Conservation (phyloP, 257 asterid species). For the Orobanche coerulescens region DNA sequence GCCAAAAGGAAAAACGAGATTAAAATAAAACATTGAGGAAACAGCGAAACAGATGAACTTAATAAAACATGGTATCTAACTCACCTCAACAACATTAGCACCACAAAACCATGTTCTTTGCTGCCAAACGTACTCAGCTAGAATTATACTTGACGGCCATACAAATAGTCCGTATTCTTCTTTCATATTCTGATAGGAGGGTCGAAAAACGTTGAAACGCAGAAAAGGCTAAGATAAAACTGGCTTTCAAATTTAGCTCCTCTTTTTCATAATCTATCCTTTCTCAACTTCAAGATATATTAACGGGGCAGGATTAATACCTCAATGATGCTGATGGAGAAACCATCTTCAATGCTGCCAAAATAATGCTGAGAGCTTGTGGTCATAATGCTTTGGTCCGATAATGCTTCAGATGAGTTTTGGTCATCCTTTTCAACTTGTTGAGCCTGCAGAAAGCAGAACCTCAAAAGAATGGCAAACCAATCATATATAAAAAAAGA, state of each 20-base stretch:
- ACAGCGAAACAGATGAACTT: not conserved
- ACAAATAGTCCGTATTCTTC: constrained; percentile 91
- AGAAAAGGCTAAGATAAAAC: not conserved
- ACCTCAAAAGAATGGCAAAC: constrained; percentile 19
- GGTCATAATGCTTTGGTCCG: constrained; percentile 43
- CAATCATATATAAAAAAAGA: constrained; percentile 7
- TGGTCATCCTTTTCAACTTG: constrained; percentile 14
- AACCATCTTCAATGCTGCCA: constrained; percentile 38
- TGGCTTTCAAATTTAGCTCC: not conserved
- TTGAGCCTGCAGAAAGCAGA: constrained; percentile 25
- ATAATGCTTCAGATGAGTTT: constrained; percentile 17
- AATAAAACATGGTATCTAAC: not conserved
- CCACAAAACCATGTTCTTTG: constrained; percentile 61
- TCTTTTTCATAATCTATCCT: not conserved
- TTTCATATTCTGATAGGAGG: constrained; percentile 62
- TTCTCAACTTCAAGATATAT: not conserved
- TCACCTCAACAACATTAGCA: constrained; percentile 75
- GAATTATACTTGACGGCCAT: constrained; percentile 85
- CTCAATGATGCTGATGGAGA: constrained; percentile 63
- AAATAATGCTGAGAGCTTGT: constrained; percentile 50
- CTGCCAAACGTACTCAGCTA: constrained; percentile 97
- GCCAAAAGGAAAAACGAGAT: constrained; percentile 12
- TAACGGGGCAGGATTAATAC: constrained; percentile 22
- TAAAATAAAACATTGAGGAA: constrained; percentile 11
- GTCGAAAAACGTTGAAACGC: not conserved